phyloP scores from a whole-genome alignment of 768 basidiomycete species.

The Suillus fuscotomentosus region DNA sequence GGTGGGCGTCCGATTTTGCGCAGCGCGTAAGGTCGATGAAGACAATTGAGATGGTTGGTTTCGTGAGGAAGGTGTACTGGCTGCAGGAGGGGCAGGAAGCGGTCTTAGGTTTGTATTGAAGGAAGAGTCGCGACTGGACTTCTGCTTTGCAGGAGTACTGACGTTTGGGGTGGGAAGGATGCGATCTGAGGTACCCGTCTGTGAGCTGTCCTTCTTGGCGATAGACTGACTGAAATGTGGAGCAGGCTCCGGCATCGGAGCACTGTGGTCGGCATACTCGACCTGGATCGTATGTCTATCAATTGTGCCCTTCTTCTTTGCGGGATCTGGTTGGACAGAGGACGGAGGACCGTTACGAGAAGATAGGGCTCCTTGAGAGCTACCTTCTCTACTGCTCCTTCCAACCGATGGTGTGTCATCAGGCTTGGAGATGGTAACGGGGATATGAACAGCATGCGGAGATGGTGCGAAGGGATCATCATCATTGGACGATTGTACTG shows the following conservation, averaged over 20 bases:
- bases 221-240: constrained; percentile 18
- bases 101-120: constrained; percentile 24
- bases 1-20: constrained; percentile 27
- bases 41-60: constrained; percentile 22
- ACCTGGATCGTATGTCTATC: constrained; percentile 93
- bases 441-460: constrained; percentile 25
- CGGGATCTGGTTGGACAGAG: constrained; percentile 36
- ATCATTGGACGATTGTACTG: constrained; percentile 38
- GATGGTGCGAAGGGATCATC: constrained; percentile 75
- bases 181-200: constrained; percentile 7
- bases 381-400: constrained; percentile 19
- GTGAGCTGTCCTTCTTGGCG: constrained; percentile 18
- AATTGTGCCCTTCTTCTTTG: constrained; percentile 43
- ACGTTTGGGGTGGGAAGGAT: constrained; percentile 13
- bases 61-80: constrained; percentile 17
- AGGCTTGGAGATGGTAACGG: constrained; percentile 28
- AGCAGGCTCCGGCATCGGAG: constrained; percentile 25
- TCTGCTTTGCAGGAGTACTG: constrained; percentile 19
- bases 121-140: constrained; percentile 11
- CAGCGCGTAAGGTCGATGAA: constrained; percentile 26
- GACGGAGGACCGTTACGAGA: constrained; percentile 22
- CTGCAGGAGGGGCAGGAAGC: constrained; percentile 25
- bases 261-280: constrained; percentile 73
- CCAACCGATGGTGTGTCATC: constrained; percentile 20
- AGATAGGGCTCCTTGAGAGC: constrained; percentile 13